Evolutionary conservation across 2,329 filamentous ascomycete genomes (phyloP), one percentile per base, ranked within the genome.

Genomic region (Colletotrichum sp.): DNA sequence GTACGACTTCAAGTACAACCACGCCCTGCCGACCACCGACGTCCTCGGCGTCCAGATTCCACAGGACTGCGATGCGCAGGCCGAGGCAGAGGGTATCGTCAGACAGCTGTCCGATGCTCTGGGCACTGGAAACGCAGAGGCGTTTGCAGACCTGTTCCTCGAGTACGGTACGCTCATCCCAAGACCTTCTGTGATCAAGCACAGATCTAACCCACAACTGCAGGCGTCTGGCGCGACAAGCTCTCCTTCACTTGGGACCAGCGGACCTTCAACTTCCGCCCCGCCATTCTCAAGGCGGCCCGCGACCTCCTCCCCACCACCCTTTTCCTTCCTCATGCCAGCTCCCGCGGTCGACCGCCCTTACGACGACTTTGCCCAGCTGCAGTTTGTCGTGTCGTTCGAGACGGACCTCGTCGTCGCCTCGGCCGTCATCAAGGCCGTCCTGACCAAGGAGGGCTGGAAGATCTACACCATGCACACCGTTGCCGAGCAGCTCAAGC

Each of bases 121-220:
- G 0, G 11, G 43, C n/a, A 0, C 18, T 51, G 43, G n/a, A 51
- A 8, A 51, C 43, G 43, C 43, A 21, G 43, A 51, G 43, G 43
- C 43, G 0, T 51, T 51, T 1, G n/a, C n/a, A 51, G 11, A 21
- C 43, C 6, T 51, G n/a, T 51, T 51, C 11, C 43, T 51, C n/a
- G 43, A 51, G 43, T 51, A 51, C 13, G 43, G 43, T 51, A 21
- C 3, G 43, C 6, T 51, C 3, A 5, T 51, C 43, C 8, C 43
- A 21, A 21, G 6, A 0, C 11, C 6, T 21, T 21, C 11, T 8
- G 6, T 3, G 9, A 13, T 4, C 38, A 1, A 12, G n/a, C 2
- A 47, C 43, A 5, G 8, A 47, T 47, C 43, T 47, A 3, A 47
- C 11, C 0, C 0, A 1, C 11, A 21, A 47, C 18, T 1, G 9